phyloP scores from a whole-genome alignment of 768 basidiomycete genomes.

The Lentinula guzmanii region DNA sequence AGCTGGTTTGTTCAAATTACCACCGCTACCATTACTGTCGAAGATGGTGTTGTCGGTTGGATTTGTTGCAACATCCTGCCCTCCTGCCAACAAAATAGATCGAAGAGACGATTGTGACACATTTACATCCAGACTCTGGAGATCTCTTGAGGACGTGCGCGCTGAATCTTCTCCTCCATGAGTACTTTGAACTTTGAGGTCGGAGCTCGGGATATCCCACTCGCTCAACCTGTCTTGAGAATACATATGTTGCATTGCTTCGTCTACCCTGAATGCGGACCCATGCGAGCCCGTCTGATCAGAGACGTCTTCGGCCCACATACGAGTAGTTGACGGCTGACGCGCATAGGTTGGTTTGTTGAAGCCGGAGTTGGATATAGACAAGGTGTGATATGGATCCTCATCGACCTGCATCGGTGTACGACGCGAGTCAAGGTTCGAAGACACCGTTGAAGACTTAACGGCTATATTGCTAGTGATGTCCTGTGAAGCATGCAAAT shows the following conservation, averaged over 20 bases:
- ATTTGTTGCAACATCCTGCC: neutral
- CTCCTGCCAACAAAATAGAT: neutral
- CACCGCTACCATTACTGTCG: no score
- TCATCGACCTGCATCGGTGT: neutral
- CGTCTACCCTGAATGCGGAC: conserved; percentile 6
- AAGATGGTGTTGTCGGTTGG: neutral
- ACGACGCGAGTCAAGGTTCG: neutral
- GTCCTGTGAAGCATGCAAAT: neutral
- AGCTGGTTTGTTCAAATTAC: no score
- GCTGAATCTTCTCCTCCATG: neutral
- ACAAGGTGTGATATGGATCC: no score
- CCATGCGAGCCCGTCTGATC: conserved; percentile 21
- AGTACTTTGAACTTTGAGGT: neutral
- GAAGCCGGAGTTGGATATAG: neutral
- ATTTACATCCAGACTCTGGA: neutral
- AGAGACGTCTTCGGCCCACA: conserved; percentile 41
- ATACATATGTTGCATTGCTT: neutral
- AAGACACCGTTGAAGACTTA: neutral
- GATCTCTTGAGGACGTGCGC: neutral
- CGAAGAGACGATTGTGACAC: neutral
- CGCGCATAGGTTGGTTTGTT: neutral
- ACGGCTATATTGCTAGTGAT: neutral
- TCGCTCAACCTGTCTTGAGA: conserved; percentile 3
- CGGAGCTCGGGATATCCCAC: neutral
- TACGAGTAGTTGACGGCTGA: conserved; percentile 27